phyloP scores from a whole-genome alignment of 257 asterid genomes.

The Solanum chiquidenum region DNA sequence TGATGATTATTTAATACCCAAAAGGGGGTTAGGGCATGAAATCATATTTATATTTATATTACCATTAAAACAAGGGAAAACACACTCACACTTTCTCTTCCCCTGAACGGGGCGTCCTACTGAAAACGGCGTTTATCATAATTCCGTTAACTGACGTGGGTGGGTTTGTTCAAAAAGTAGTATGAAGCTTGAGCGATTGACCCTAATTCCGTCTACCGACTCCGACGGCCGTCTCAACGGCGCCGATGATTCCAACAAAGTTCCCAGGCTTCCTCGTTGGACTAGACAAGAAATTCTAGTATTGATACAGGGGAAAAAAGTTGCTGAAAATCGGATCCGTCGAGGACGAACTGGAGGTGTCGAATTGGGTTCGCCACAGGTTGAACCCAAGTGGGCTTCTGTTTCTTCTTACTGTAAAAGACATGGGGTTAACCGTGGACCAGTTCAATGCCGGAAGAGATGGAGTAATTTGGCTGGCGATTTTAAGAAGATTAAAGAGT shows the following conservation, averaged over 20 bases:
- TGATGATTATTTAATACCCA: neutral
- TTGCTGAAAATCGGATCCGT: slow-evolving; percentile 58
- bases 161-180: neutral
- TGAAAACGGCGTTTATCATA: neutral
- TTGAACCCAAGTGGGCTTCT: slow-evolving; percentile 91
- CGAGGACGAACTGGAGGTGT: slow-evolving; percentile 51
- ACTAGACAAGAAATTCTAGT: slow-evolving; percentile 82
- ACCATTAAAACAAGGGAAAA: neutral
- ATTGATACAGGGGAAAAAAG: slow-evolving; percentile 75
- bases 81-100: neutral
- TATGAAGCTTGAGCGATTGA: slow-evolving; percentile 61
- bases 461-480: slow-evolving; percentile 95
- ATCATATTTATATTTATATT: neutral
- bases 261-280: slow-evolving; percentile 85
- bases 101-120: neutral
- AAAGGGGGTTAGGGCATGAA: neutral
- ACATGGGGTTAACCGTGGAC: slow-evolving; percentile 89
- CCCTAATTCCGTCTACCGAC: slow-evolving; percentile 36
- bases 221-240: slow-evolving; percentile 46
- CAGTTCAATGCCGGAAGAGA: slow-evolving; percentile 93
- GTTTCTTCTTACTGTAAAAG: slow-evolving; percentile 76
- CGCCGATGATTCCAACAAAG: slow-evolving; percentile 37
- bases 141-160: neutral
- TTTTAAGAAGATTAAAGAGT: slow-evolving; percentile 83
- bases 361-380: slow-evolving; percentile 57